Base-by-base conservation (phyloP, 129 eudicot species). In the Pulicaria dysenterica region DNA sequence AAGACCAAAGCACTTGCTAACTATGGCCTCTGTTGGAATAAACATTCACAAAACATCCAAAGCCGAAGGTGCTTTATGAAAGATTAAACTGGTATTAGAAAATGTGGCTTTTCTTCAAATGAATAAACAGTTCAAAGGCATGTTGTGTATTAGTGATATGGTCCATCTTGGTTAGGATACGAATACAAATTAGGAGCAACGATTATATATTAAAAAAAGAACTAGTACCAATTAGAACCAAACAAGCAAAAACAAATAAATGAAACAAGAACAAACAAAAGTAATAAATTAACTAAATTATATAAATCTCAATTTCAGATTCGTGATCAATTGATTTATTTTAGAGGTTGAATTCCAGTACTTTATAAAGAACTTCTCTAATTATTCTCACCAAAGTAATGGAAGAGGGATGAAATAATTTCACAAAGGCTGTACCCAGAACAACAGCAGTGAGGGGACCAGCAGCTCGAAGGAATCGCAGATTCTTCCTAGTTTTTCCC, bases 361-460 rank as follows among this genome's bases (percentile, higher is more conserved):
- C 74, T 65, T 64, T 15, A 57, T 38, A 69, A 41, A 54, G 31
- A 62, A 39, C 37, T 58, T 64, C 80, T 80, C 6, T 74, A 14
- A 58, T 62, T 64, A 76, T 72, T 70, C 91, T 92, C 83, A 92
- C 97, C 94, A 92, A 79, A 69, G 96, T 57, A 73, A 92, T 92
- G 70, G 96, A 79, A 81, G 94, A 72, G 65, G 94, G 94, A 62
- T 87, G 89, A 75, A 72, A 92, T 72, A 92, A 64, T 77, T 85
- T 86, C 84, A 81, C 97, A 75, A 92, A 74, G 65, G 84, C 71
- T 73, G 96, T 92, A 66, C 97, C 93, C 81, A 92, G 72, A 77
- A 89, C 88, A 78, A 92, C 94, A 72, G 96, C 96, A 54, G 97
- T 92, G 70, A 92, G 93, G 54, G 97, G 97, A 60, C 97, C 97